Percentiles rank a stretch among this genome's conserved stretches.
These are phyloP conservation scores for Tuctoria greenei DNA, from an alignment of 176 grass and related monocot genomes.

Conservation along the genomic window DNA sequence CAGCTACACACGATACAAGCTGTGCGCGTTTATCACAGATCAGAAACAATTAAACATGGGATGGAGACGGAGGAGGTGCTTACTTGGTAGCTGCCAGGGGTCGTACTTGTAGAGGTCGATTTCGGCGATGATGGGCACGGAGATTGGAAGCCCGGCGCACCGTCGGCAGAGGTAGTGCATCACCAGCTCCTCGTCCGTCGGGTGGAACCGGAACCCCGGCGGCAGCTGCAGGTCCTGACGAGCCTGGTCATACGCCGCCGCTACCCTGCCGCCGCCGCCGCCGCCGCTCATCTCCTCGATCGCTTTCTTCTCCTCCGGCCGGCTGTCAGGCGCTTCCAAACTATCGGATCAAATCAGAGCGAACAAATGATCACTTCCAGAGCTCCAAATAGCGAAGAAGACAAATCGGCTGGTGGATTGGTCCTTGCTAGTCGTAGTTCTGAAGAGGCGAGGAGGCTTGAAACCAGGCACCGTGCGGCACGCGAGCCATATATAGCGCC, in stretches of 20 bases:
- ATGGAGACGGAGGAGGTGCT: background rate
- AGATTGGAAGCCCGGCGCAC: slow-evolving; percentile 47
- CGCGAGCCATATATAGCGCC: slow-evolving; percentile 42
- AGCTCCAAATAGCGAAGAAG: background rate
- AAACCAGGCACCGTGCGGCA: slow-evolving; percentile 32
- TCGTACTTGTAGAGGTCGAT: slow-evolving; percentile 89
- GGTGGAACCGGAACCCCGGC: slow-evolving; percentile 87
- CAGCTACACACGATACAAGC: background rate
- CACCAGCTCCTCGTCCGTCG: slow-evolving; percentile 93
- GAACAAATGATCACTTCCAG: background rate
- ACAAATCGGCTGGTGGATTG: background rate
- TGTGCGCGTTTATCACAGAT: background rate
- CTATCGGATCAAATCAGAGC: background rate
- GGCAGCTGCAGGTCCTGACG: slow-evolving; percentile 61
- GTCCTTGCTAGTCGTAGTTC: background rate
- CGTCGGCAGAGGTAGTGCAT: slow-evolving; percentile 64
- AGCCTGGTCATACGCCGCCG: slow-evolving; percentile 1
- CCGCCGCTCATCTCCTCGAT: slow-evolving; percentile 32
- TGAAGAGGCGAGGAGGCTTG: slow-evolving; percentile 10
- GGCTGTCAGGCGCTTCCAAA: background rate
- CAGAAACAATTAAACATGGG: no score
- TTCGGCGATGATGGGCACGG: slow-evolving; percentile 84
- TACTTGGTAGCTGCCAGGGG: slow-evolving; percentile 77
- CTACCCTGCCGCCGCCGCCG: slow-evolving; percentile 1
- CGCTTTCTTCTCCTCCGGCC: background rate